Percentiles rank a stretch among this genome's conserved stretches.
Evolutionary conservation across 345 rosid genomes (phyloP).

Genomic region (Gossypium bickii): DNA sequence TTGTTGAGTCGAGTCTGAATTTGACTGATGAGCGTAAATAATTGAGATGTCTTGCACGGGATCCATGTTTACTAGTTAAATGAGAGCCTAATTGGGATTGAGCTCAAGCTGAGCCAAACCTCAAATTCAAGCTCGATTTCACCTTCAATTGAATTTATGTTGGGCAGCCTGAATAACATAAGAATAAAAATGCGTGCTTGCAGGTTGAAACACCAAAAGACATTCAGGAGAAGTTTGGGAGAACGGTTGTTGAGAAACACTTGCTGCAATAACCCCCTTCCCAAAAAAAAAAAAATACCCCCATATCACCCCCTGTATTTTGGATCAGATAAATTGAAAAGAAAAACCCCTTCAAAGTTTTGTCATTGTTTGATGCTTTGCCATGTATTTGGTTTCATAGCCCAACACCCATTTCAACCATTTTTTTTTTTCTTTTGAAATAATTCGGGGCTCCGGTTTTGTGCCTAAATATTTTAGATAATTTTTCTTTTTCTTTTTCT

Average conservation of each 20-base stretch:
- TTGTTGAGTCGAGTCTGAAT: background rate
- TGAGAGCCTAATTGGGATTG: background rate
- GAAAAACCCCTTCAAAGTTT: background rate
- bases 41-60: no score
- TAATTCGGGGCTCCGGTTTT: background rate
- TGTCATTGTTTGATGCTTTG: background rate
- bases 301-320: background rate
- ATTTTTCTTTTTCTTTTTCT: background rate
- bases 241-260: constrained; percentile 85
- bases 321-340: background rate
- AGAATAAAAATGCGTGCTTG: background rate
- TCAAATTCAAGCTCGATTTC: background rate
- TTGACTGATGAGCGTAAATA: background rate
- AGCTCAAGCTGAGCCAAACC: background rate
- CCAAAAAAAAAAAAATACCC: no score
- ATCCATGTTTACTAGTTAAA: no score
- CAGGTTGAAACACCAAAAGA: constrained; percentile 96
- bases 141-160: background rate
- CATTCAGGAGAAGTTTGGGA: constrained; percentile 86
- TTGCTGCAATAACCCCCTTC: constrained; percentile 43
- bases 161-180: background rate
- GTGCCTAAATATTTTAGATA: background rate
- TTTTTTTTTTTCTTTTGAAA: background rate
- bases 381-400: background rate
- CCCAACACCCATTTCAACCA: no score